These are phyloP conservation scores for Brachypodium distachyon DNA, from an alignment of 202 grass and related monocot species.

Conservation along the genomic window DNA sequence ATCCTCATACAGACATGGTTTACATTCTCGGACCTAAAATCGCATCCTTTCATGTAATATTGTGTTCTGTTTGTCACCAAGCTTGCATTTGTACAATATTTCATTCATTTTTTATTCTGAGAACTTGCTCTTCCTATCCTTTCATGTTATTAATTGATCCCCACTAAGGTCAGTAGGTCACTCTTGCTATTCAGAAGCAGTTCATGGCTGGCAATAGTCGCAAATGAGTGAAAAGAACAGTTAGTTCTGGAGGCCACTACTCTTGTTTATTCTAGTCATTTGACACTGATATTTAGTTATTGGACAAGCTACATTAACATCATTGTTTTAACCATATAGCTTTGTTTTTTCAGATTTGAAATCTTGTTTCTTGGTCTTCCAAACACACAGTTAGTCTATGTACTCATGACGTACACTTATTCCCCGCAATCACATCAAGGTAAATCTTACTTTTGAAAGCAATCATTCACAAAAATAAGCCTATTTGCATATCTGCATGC, in stretches of 20 bases:
- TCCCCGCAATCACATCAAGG: neutral
- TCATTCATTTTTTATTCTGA: neutral
- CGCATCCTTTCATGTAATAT: neutral
- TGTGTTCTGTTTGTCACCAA: neutral
- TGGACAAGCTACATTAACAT: neutral
- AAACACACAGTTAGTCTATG: neutral
- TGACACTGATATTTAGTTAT: neutral
- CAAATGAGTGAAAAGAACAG: neutral
- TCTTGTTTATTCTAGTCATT: conserved; percentile 1
- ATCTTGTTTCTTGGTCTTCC: neutral
- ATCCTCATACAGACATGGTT: neutral
- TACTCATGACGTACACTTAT: neutral
- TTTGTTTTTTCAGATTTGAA: conserved; percentile 3
- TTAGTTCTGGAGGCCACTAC: neutral
- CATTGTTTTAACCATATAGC: neutral
- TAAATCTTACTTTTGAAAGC: neutral
- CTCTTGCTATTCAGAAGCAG: neutral
- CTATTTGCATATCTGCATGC: neutral
- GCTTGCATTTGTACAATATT: conserved; percentile 2
- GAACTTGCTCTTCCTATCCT: neutral
- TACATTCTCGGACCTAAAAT: neutral
- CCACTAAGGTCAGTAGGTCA: neutral
- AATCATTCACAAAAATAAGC: neutral
- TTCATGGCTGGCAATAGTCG: neutral
- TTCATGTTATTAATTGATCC: neutral